phyloP scores from a whole-genome alignment of 352 stramenopile genomes.

The Phytophthora cryptogea region DNA sequence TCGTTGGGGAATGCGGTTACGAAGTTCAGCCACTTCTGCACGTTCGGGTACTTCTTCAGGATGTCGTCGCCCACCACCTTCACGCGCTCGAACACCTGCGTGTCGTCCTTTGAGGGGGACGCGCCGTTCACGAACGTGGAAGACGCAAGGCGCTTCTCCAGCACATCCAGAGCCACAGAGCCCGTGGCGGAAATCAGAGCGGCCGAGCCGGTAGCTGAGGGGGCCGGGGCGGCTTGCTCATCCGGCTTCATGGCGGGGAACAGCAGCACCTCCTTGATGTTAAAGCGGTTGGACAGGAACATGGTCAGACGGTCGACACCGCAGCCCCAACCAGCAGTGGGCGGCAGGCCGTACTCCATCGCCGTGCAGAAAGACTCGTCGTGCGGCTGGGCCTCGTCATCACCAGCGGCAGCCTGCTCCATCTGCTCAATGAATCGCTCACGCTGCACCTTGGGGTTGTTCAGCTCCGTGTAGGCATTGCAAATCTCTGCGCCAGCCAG shows the following conservation, averaged over 20 bases:
- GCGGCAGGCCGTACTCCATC: conserved; percentile 98
- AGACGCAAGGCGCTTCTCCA: conserved; percentile 65
- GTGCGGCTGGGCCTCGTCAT: conserved; percentile 89
- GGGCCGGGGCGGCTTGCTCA: conserved; percentile 47
- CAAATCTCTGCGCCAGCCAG: conserved; percentile 95
- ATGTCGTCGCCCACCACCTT: conserved; percentile 82
- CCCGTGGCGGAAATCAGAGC: conserved; percentile 37
- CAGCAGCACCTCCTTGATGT: conserved; percentile 98
- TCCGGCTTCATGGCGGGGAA: conserved; percentile 99
- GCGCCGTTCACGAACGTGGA: conserved; percentile 73
- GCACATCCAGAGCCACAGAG: conserved; percentile 59
- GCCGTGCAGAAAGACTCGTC: conserved; percentile 95
- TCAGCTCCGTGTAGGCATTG: conserved; percentile 99
- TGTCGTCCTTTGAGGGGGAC: conserved; percentile 76
- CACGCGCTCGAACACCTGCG: conserved; percentile 64
- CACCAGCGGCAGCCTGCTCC: conserved; percentile 74
- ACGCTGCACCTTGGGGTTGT: conserved; percentile 93
- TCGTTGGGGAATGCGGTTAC: conserved; percentile 79
- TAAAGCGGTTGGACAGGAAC: conserved; percentile 94
- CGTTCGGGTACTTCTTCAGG: conserved; percentile 73
- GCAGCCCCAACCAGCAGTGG: conserved; percentile 97
- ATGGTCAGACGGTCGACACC: conserved; percentile 98
- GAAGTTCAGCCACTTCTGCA: conserved; percentile 78
- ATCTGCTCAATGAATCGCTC: conserved; percentile 86
- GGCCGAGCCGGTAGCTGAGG: conserved; percentile 18